phyloP scores from a whole-genome alignment of 2,329 filamentous ascomycete genomes.

The Fusarium sp. region DNA sequence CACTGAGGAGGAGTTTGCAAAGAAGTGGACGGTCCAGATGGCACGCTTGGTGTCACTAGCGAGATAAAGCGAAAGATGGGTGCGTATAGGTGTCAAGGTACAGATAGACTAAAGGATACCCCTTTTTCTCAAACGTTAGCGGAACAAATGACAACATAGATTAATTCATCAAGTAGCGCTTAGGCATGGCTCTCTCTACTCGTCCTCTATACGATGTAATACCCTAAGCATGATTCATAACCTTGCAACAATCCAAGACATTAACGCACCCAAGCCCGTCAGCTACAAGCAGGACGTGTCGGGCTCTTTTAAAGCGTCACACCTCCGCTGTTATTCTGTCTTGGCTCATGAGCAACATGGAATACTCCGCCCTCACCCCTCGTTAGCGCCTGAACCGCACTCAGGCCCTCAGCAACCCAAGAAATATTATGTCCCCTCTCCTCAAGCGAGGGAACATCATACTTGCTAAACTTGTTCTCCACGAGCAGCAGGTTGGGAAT shows the following conservation, averaged over 20 bases:
- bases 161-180: conserved; percentile 11
- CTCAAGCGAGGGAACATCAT: conserved; percentile 68
- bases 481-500: conserved; percentile 74
- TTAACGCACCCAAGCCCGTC: neutral
- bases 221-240: no score
- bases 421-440: conserved; percentile 75
- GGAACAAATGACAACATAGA: conserved; percentile 27
- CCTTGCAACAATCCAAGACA: neutral
- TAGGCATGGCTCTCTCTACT: neutral
- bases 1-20: conserved; percentile 84
- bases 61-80: conserved; percentile 33
- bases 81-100: conserved; percentile 21
- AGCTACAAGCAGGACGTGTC: neutral
- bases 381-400: conserved; percentile 71
- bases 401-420: conserved; percentile 70
- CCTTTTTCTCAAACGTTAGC: conserved; percentile 37
- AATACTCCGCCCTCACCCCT: conserved; percentile 71
- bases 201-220: neutral
- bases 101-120: conserved; percentile 52
- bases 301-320: conserved; percentile 54
- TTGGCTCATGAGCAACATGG: conserved; percentile 79
- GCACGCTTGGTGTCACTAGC: conserved; percentile 70
- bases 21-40: conserved; percentile 80
- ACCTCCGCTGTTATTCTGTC: conserved; percentile 76
- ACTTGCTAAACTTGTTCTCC: conserved; percentile 74